phyloP scores from a whole-genome alignment of 2,329 filamentous ascomycete species.

The Xylariaceae sp. region DNA sequence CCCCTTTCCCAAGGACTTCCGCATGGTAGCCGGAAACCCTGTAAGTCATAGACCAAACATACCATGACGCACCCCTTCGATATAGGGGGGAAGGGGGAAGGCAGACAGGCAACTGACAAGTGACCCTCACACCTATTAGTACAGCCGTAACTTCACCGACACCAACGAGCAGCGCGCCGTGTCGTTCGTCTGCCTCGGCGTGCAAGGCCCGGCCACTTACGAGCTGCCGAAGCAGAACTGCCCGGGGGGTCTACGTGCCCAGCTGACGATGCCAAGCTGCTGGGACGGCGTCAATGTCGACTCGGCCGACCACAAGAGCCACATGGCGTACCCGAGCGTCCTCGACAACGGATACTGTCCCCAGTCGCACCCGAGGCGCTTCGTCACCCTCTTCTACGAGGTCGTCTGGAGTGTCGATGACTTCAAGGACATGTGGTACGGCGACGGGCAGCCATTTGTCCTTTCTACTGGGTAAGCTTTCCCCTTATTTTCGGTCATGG shows the following conservation, averaged over 20 bases:
- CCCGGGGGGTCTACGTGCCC: conserved; percentile 43
- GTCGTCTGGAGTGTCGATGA: conserved; percentile 48
- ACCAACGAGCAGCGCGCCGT: conserved; percentile 46
- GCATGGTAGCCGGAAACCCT: conserved; percentile 60
- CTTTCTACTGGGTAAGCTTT: conserved; percentile 34
- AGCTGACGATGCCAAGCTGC: conserved; percentile 56
- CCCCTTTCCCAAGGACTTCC: conserved; percentile 57
- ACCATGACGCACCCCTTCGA: too few species aligned
- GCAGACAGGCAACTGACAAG: too few species aligned
- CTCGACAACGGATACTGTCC: conserved; percentile 47
- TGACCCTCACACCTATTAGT: too few species aligned
- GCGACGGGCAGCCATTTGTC: conserved; percentile 44
- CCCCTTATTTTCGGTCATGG: neutral
- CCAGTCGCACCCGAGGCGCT: conserved; percentile 44
- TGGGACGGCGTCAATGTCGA: conserved; percentile 57
- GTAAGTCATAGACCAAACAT: conserved; percentile 19
- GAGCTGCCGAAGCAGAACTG: conserved; percentile 52
- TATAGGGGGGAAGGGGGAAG: too few species aligned
- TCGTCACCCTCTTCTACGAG: conserved; percentile 57
- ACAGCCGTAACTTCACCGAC: conserved; percentile 42
- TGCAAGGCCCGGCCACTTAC: conserved; percentile 40
- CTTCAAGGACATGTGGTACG: conserved; percentile 44
- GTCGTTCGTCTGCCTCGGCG: conserved; percentile 50
- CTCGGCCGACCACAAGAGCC: conserved; percentile 48
- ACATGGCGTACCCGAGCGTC: conserved; percentile 47